phyloP scores from a whole-genome alignment of 176 grass and related monocot genomes.

The Triticum dicoccoides region DNA sequence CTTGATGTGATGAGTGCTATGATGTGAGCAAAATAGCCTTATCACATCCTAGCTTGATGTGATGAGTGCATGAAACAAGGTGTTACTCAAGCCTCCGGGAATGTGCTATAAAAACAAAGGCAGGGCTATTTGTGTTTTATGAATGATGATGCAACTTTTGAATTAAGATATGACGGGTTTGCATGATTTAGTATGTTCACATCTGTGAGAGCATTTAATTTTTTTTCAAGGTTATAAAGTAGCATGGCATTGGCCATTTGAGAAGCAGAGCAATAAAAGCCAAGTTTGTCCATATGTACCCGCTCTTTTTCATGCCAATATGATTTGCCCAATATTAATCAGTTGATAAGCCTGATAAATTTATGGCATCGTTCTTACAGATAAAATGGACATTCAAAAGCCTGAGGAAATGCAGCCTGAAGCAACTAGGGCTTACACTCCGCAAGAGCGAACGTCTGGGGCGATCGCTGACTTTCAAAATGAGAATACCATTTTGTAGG shows the following conservation, averaged over 20 bases:
- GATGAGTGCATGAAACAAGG: neutral
- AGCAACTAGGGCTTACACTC: conserved; percentile 7
- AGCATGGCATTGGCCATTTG: neutral
- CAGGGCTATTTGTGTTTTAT: neutral
- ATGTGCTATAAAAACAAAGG: neutral
- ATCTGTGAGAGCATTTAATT: neutral
- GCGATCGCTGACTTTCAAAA: no score
- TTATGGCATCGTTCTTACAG: conserved; percentile 6
- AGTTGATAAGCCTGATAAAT: neutral
- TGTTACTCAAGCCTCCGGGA: neutral
- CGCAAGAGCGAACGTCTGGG: no score
- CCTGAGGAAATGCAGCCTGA: conserved; percentile 17
- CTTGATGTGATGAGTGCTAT: neutral
- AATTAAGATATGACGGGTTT: neutral
- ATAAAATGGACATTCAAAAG: conserved; percentile 20
- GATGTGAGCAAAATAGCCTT: neutral
- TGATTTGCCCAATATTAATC: neutral
- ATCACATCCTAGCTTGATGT: neutral
- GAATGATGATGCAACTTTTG: neutral
- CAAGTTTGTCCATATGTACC: neutral
- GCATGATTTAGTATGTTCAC: neutral
- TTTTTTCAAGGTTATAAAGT: neutral
- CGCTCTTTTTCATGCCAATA: neutral
- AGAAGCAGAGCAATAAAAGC: neutral
- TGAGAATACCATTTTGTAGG: no score